These are phyloP conservation scores for Yamadazyma insecticola DNA, from an alignment of 805 yeast genomes.

Conservation along the genomic window DNA sequence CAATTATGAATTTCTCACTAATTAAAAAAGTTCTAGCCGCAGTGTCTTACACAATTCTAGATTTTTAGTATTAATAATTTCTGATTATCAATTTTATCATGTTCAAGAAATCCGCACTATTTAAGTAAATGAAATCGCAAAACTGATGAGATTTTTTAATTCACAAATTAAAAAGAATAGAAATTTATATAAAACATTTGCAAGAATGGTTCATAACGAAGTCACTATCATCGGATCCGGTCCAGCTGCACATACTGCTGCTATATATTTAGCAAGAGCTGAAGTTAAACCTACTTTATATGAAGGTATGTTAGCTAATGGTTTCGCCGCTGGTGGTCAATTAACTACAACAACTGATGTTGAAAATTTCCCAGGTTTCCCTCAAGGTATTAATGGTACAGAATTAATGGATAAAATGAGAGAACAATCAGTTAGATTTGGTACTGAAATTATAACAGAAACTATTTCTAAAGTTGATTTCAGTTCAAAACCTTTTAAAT, in stretches of 20 bases:
- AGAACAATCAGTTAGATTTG: constrained; percentile 79
- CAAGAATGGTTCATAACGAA: constrained; percentile 74
- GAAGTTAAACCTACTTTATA: constrained; percentile 90
- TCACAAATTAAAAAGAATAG: too few species aligned
- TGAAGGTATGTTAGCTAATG: constrained; percentile 97
- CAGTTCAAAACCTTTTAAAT: constrained; percentile 84
- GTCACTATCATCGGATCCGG: constrained; percentile 94
- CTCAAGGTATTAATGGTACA: constrained; percentile 83
- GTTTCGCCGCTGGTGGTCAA: constrained; percentile 99
- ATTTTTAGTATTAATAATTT: too few species aligned
- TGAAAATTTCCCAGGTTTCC: constrained; percentile 99
- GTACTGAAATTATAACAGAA: constrained; percentile 92
- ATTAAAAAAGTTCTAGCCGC: too few species aligned
- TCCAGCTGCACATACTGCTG: constrained; percentile 99
- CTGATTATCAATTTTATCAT: too few species aligned
- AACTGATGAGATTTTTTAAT: too few species aligned
- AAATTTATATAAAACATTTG: not conserved
- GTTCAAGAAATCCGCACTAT: too few species aligned
- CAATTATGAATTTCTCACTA: too few species aligned
- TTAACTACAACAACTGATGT: constrained; percentile 97
- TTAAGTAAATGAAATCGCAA: too few species aligned
- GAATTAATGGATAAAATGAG: constrained; percentile 93
- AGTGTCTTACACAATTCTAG: too few species aligned
- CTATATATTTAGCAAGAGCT: constrained; percentile 93
- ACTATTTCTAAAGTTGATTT: constrained; percentile 91